Evolutionary conservation across 176 grass and related monocot genomes (phyloP).

Genomic region (Ampelocalamus luodianensis): DNA sequence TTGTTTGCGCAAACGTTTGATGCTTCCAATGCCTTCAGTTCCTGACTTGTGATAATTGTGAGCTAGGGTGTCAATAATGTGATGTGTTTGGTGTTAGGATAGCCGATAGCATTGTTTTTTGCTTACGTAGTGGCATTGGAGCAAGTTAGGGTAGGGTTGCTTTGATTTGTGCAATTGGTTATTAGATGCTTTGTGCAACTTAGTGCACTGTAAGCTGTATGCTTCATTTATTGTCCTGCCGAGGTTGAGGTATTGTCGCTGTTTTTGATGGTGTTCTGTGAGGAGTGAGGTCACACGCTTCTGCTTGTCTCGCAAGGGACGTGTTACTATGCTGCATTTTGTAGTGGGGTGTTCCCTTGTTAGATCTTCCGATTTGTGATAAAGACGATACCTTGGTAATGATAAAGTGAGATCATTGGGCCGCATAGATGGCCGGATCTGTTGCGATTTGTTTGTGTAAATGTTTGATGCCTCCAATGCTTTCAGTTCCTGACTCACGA

Average conservation of each 20-base stretch:
- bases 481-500: not conserved
- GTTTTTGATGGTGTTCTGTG: too few species aligned
- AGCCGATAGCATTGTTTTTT: not conserved
- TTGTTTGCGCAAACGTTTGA: not conserved
- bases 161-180: not conserved
- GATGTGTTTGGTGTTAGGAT: not conserved
- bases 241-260: not conserved
- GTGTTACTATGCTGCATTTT: too few species aligned
- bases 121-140: not conserved
- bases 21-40: not conserved
- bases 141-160: not conserved
- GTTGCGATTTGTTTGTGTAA: not conserved
- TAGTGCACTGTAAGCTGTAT: not conserved
- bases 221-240: not conserved
- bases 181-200: not conserved
- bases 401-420: not conserved
- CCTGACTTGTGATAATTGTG: not conserved
- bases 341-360: not conserved
- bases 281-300: too few species aligned
- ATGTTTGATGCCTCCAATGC: not conserved
- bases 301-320: too few species aligned
- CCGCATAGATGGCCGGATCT: not conserved
- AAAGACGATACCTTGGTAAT: not conserved
- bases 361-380: conserved; percentile 2
- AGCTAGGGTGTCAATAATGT: not conserved